Conservation (phyloP, 306 rosid genomes). For the Casuarina glauca region DNA sequence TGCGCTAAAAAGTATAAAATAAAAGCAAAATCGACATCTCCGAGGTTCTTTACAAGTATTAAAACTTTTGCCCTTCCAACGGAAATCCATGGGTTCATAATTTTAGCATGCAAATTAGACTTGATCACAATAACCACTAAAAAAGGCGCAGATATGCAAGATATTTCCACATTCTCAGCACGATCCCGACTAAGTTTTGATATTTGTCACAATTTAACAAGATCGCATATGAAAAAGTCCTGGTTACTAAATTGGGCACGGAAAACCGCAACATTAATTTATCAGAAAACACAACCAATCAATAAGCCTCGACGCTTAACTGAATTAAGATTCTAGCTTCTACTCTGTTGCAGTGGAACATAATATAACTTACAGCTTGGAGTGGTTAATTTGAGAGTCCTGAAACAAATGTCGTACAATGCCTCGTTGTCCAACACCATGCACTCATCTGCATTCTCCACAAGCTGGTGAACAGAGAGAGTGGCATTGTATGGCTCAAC, state of each 20-base stretch:
- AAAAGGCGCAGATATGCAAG: background rate
- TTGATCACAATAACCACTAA: background rate
- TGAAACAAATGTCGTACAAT: slow-evolving; percentile 14
- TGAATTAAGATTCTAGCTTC: background rate
- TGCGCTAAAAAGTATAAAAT: background rate
- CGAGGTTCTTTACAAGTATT: background rate
- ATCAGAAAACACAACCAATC: background rate
- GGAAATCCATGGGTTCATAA: background rate
- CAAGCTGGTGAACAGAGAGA: slow-evolving; percentile 15
- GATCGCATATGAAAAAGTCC: background rate
- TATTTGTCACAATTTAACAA: background rate
- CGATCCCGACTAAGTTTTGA: background rate
- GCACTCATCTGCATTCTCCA: slow-evolving; percentile 16
- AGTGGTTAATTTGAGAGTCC: slow-evolving; percentile 13
- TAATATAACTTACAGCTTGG: slow-evolving; percentile 11
- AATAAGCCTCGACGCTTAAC: background rate
- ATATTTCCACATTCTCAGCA: background rate
- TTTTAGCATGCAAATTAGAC: background rate
- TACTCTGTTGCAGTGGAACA: background rate
- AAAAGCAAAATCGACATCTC: background rate
- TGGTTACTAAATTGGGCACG: background rate
- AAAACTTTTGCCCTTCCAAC: background rate
- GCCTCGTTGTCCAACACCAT: slow-evolving; percentile 18
- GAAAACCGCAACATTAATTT: background rate
- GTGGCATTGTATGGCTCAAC: slow-evolving; percentile 15